Conservation (phyloP, 225 moss, liverwort and hornwort genomes). For the Sphagnum tenellum region DNA sequence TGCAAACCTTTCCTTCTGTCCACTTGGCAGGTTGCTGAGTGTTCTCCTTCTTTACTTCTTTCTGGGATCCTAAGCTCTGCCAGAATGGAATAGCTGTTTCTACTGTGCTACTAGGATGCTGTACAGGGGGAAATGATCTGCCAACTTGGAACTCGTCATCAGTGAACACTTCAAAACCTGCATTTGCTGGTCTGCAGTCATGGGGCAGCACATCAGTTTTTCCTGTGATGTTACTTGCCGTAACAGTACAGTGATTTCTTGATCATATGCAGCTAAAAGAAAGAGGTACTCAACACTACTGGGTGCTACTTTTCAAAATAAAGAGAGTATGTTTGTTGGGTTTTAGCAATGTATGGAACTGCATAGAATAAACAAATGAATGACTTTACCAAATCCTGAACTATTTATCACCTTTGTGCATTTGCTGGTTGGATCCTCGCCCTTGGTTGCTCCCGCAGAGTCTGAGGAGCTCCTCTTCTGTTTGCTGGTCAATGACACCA, state of each 20-base stretch:
- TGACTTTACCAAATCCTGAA: neutral
- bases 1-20: conserved; percentile 49
- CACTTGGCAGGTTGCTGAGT: conserved; percentile 62
- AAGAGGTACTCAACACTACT: too few species aligned
- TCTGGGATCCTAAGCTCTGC: conserved; percentile 48
- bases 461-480: conserved; percentile 11
- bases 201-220: too few species aligned
- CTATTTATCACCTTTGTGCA: conserved; percentile 22
- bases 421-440: conserved; percentile 31
- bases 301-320: too few species aligned
- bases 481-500: conserved; percentile 8
- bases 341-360: too few species aligned
- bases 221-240: too few species aligned
- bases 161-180: conserved; percentile 34
- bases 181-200: conserved; percentile 22
- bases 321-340: too few species aligned
- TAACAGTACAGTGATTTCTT: too few species aligned
- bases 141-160: conserved; percentile 60
- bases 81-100: conserved; percentile 21
- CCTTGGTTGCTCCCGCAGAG: conserved; percentile 29
- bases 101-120: conserved; percentile 7
- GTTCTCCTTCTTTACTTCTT: conserved; percentile 66
- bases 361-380: neutral
- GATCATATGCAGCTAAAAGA: too few species aligned
- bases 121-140: conserved; percentile 9